Evolutionary conservation across 192 early-diverging fungal genomes (phyloP).

Genomic region (Jimgerdemannia lactiflua): DNA sequence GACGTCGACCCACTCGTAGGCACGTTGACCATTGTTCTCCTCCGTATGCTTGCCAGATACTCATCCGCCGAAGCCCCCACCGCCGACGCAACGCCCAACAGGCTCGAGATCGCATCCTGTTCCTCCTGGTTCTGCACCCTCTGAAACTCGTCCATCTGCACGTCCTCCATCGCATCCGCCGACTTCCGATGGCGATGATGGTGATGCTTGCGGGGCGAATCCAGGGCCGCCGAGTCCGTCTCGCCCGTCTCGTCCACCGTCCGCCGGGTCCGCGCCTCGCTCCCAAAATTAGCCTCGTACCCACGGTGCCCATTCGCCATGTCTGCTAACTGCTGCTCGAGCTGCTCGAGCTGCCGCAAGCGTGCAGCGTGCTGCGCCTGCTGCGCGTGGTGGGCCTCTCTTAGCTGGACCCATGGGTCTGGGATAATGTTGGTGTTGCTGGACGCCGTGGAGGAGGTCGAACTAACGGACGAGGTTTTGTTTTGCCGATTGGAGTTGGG

Average conservation of each 20-base stretch:
- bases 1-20: not conserved
- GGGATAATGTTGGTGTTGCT: not conserved
- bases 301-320: not conserved
- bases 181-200: not conserved
- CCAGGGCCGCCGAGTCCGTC: not conserved
- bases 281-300: not conserved
- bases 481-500: not conserved
- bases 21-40: not conserved
- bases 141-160: not conserved
- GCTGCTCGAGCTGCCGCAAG: not conserved
- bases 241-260: not conserved
- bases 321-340: not conserved
- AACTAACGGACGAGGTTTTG: not conserved
- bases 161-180: not conserved
- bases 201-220: not conserved
- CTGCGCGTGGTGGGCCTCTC: not conserved
- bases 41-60: not conserved
- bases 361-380: not conserved
- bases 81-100: not conserved
- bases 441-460: not conserved
- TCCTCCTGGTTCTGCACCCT: not conserved
- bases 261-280: not conserved
- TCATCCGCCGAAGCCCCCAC: not conserved
- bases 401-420: not conserved
- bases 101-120: not conserved